Conservation (phyloP, 192 early-diverging fungal genomes). For the Oehlia diaphana region DNA sequence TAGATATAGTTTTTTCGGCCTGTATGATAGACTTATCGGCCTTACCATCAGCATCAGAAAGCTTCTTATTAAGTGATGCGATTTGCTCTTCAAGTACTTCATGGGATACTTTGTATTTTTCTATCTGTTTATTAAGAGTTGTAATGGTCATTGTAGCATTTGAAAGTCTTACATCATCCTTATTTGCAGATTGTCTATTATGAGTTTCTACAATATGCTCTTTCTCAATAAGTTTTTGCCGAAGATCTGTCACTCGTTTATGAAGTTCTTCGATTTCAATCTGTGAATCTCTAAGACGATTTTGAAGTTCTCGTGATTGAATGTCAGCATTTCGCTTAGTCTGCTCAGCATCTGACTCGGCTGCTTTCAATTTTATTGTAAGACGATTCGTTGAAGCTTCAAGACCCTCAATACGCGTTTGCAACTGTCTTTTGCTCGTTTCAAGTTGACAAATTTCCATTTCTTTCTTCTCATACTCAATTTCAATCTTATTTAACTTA, state of each 20-base stretch:
- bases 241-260: not conserved
- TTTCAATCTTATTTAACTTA: slow-evolving; percentile 1
- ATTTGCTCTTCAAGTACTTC: not conserved
- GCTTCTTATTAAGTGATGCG: not conserved
- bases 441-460: slow-evolving; percentile 9
- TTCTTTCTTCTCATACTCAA: slow-evolving; percentile 7
- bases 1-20: not conserved
- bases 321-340: not conserved
- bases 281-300: not conserved
- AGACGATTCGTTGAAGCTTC: slow-evolving; percentile 12
- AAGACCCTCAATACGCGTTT: slow-evolving; percentile 13
- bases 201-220: not conserved
- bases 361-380: not conserved
- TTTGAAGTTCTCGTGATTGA: slow-evolving; percentile 12
- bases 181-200: not conserved
- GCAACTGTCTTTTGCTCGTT: slow-evolving; percentile 3
- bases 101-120: not conserved
- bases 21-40: not conserved
- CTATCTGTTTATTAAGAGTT: slow-evolving; percentile 2
- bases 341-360: not conserved
- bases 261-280: slow-evolving; percentile 21
- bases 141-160: slow-evolving; percentile 1
- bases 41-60: not conserved
- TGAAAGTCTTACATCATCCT: not conserved
- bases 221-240: slow-evolving; percentile 10